These are phyloP conservation scores for Suhomyces kilbournensis DNA, from an alignment of 805 yeast species.

Conservation along the genomic window DNA sequence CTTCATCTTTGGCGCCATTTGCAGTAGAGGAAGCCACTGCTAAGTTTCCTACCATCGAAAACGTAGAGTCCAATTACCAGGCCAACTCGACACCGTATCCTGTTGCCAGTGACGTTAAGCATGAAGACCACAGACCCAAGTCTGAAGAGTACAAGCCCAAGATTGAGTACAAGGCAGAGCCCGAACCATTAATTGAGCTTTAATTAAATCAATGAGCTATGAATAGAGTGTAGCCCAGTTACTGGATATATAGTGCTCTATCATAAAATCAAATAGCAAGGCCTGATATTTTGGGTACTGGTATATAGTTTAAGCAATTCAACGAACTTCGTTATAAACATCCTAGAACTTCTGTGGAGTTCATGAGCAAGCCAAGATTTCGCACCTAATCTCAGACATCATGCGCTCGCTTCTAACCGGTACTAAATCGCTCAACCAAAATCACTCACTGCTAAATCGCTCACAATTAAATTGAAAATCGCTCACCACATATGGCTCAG, in stretches of 20 bases:
- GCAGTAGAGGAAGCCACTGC: conserved; percentile 13
- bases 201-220: conserved; percentile 7
- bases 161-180: conserved; percentile 24
- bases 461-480: neutral
- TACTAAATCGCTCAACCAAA: neutral
- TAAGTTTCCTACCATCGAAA: conserved; percentile 15
- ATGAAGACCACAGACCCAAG: neutral
- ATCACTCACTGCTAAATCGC: neutral
- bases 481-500: neutral
- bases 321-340: neutral
- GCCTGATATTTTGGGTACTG: neutral
- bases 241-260: too few species aligned
- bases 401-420: neutral
- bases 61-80: conserved; percentile 10
- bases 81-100: conserved; percentile 3
- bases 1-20: conserved; percentile 10
- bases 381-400: neutral
- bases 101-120: neutral
- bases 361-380: neutral
- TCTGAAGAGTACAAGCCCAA: neutral
- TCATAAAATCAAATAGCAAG: neutral
- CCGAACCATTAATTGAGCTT: conserved; percentile 42
- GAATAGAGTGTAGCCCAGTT: neutral
- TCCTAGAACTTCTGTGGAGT: too few species aligned
- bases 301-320: neutral